Conservation (phyloP, 495 filamentous ascomycete species). For the Lasiosphaeris hirsuta region DNA sequence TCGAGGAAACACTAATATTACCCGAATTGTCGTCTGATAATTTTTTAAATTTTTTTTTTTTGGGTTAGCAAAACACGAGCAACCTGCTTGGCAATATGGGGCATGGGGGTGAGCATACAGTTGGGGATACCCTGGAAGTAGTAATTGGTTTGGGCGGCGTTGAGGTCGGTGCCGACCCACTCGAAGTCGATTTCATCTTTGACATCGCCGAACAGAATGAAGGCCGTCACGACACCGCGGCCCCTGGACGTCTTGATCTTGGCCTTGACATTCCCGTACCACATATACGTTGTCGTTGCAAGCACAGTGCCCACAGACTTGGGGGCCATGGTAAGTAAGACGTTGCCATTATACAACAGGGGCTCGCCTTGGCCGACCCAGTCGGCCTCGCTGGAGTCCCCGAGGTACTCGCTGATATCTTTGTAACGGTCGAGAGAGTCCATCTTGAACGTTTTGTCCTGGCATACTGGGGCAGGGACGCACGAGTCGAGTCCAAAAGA, state of each 20-base stretch:
- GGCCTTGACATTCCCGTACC: slow-evolving; percentile 92
- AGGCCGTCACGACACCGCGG: slow-evolving; percentile 86
- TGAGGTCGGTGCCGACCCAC: slow-evolving; percentile 79
- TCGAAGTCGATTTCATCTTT: slow-evolving; percentile 99
- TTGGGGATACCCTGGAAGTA: slow-evolving; percentile 93
- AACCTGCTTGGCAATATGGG: neutral
- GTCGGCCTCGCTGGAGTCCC: slow-evolving; percentile 70
- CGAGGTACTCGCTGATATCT: slow-evolving; percentile 76
- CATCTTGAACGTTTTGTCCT: slow-evolving; percentile 68
- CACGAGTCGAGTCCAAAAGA: slow-evolving; percentile 82
- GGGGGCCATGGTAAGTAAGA: slow-evolving; percentile 83
- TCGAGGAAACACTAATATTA: slow-evolving; percentile 63
- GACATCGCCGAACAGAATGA: slow-evolving; percentile 89
- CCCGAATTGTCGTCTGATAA: slow-evolving; percentile 64
- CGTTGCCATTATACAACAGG: slow-evolving; percentile 54
- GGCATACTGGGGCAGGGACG: slow-evolving; percentile 78
- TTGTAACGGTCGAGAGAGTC: slow-evolving; percentile 63
- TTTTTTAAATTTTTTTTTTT: no score
- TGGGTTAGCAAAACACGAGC: slow-evolving; percentile 21
- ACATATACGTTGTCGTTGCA: slow-evolving; percentile 84
- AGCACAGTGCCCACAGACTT: slow-evolving; percentile 83
- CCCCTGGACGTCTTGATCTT: slow-evolving; percentile 83
- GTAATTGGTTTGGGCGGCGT: slow-evolving; percentile 84
- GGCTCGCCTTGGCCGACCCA: slow-evolving; percentile 86
- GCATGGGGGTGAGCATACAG: slow-evolving; percentile 58